A percentile compares a stretch with the other conserved stretches of the same genome.
Conservation (phyloP, 2,329 filamentous ascomycete species). For the Cadophora sp. region DNA sequence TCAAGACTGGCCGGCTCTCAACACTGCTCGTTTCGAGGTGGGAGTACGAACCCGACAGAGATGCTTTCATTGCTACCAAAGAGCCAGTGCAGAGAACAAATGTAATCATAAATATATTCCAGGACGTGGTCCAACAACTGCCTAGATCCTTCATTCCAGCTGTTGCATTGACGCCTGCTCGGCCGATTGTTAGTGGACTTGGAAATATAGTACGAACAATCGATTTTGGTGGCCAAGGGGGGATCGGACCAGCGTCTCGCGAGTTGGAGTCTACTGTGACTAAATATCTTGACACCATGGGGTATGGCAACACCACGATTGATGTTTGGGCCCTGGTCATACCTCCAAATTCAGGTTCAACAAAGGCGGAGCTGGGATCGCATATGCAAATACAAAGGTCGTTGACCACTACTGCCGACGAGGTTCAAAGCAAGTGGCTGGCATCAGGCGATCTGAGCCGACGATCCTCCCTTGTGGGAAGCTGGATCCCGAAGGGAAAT, state of each 20-base stretch:
- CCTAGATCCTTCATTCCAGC: conserved; percentile 52
- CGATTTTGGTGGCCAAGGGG: conserved; percentile 49
- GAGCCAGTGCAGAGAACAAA: conserved; percentile 26
- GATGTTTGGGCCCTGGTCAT: conserved; percentile 78
- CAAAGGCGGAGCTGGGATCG: neutral
- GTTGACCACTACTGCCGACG: neutral
- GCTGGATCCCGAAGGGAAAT: conserved; percentile 33
- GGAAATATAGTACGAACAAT: conserved; percentile 81
- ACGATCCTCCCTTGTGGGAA: conserved; percentile 28
- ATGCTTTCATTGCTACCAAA: conserved; percentile 25
- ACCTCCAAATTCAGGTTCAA: conserved; percentile 47
- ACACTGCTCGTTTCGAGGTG: conserved; percentile 59
- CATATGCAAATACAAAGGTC: neutral
- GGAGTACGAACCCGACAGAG: conserved; percentile 31
- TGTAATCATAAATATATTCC: conserved; percentile 30
- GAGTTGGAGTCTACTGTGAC: conserved; percentile 74
- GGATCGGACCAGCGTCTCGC: conserved; percentile 66
- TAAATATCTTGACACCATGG: conserved; percentile 54
- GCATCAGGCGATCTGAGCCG: neutral
- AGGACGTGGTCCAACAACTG: neutral
- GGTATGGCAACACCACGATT: conserved; percentile 50
- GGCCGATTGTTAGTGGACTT: conserved; percentile 68
- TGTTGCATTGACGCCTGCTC: conserved; percentile 66
- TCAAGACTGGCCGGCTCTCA: conserved; percentile 70
- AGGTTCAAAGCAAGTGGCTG: conserved; percentile 1